phyloP scores from a whole-genome alignment of 352 stramenopile species.

The Stramenopiles sp. region DNA sequence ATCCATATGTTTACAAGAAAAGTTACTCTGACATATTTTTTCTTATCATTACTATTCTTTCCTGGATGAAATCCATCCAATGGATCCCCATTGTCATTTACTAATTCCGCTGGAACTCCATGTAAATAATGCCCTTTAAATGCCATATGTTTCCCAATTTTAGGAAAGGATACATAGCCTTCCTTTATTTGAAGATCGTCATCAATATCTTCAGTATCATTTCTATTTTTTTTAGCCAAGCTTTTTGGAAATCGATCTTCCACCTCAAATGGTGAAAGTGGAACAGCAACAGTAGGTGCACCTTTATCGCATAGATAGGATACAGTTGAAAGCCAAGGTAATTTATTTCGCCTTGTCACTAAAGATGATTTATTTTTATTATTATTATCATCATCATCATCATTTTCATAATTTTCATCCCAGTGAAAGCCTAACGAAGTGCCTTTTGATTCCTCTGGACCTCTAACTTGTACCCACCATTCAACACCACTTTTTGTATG shows the following conservation, averaged over 20 bases:
- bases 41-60: not conserved
- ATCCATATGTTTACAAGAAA: conserved; percentile 2
- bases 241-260: not conserved
- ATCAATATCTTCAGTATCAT: no score
- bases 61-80: not conserved
- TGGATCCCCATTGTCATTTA: not conserved
- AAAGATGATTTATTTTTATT: not conserved
- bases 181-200: not conserved
- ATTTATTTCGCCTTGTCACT: not conserved
- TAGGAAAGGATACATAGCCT: not conserved
- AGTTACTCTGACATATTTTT: not conserved
- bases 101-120: not conserved
- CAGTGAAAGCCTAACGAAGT: not conserved
- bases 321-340: not conserved
- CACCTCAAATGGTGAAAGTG: not conserved
- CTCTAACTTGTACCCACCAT: not conserved
- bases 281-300: not conserved
- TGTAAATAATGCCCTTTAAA: not conserved
- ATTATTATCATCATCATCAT: not conserved
- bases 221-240: no score
- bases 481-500: not conserved
- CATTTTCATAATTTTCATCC: conserved; percentile 2
- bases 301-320: not conserved
- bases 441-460: not conserved
- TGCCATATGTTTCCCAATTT: not conserved